These are phyloP conservation scores for Oryza australiensis DNA, from an alignment of 176 grass and related monocot genomes.

Conservation along the genomic window DNA sequence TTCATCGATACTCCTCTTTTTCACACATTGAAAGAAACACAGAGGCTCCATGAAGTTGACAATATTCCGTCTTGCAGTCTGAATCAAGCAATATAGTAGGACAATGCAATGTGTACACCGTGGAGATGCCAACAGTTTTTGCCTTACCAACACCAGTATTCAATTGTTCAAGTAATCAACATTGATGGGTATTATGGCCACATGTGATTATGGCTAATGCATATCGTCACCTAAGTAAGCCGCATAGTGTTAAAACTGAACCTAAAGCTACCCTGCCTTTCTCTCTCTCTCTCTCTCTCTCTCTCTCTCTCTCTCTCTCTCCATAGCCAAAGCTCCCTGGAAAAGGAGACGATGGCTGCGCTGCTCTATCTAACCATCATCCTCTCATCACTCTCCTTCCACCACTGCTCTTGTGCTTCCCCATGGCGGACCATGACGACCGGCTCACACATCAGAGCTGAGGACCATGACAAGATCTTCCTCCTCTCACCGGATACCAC, in stretches of 20 bases:
- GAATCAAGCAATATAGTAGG: neutral
- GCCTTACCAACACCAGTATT: slow-evolving; percentile 6
- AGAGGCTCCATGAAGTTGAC: slow-evolving; percentile 27
- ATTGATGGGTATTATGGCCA: neutral
- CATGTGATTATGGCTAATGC: neutral
- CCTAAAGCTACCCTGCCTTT: slow-evolving; percentile 8
- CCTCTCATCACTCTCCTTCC: slow-evolving; percentile 30
- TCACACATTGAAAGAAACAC: slow-evolving; percentile 7
- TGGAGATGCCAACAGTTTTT: slow-evolving; percentile 8
- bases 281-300: neutral
- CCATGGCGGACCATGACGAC: slow-evolving; percentile 48
- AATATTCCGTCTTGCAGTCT: neutral
- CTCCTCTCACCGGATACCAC: slow-evolving; percentile 44
- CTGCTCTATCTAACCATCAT: slow-evolving; percentile 32
- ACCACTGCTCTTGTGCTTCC: slow-evolving; percentile 33
- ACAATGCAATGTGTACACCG: slow-evolving; percentile 16
- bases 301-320: neutral
- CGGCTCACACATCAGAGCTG: slow-evolving; percentile 40
- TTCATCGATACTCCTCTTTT: neutral
- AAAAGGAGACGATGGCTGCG: slow-evolving; percentile 25
- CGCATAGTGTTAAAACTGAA: slow-evolving; percentile 10
- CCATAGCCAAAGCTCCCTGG: slow-evolving; percentile 8
- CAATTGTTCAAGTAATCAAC: slow-evolving; percentile 36
- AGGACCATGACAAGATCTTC: slow-evolving; percentile 37
- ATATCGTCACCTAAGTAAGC: slow-evolving; percentile 7